Percentiles rank a stretch among this genome's conserved stretches.
Conservation (phyloP, 768 basidiomycete genomes). For the Pisolithus microcarpus region DNA sequence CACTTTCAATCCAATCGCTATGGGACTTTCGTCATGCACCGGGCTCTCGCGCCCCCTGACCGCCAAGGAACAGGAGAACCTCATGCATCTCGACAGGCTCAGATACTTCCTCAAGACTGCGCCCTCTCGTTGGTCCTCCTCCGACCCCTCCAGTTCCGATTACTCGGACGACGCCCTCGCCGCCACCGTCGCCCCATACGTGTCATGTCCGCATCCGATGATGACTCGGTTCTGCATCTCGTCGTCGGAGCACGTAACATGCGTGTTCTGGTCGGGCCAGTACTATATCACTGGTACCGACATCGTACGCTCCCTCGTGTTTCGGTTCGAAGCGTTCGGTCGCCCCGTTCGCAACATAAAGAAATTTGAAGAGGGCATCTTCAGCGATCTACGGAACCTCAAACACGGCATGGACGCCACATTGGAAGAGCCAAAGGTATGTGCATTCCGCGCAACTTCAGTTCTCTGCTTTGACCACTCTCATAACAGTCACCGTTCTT, state of each 20-base stretch:
- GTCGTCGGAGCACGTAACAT: conserved; percentile 80
- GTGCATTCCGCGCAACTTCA: conserved; percentile 20
- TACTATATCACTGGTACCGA: conserved; percentile 97
- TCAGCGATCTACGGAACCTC: conserved; percentile 86
- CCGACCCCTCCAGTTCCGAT: conserved; percentile 24
- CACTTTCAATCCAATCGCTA: conserved; percentile 13
- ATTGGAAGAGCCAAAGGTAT: conserved; percentile 92
- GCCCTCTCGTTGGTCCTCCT: conserved; percentile 60
- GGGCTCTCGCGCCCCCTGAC: conserved; percentile 44
- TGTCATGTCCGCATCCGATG: conserved; percentile 59
- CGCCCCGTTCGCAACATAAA: conserved; percentile 89
- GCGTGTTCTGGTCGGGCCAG: conserved; percentile 85
- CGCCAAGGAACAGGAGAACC: conserved; percentile 56
- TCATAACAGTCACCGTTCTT: conserved; percentile 74
- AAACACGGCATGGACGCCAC: conserved; percentile 91
- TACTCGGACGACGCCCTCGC: conserved; percentile 11
- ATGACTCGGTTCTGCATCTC: conserved; percentile 86
- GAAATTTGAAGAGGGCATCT: conserved; percentile 97
- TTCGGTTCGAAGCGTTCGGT: conserved; percentile 89
- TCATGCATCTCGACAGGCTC: conserved; percentile 73
- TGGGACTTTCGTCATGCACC: conserved; percentile 22
- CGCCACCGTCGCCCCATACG: conserved; percentile 28
- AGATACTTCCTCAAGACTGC: conserved; percentile 88
- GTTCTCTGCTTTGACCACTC: not conserved
- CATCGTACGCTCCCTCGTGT: conserved; percentile 91